A percentile compares a stretch with the other conserved stretches of the same genome.
Evolutionary conservation across 1,139 yeast genomes (phyloP).

Genomic region (Yamadazyma mexicana): DNA sequence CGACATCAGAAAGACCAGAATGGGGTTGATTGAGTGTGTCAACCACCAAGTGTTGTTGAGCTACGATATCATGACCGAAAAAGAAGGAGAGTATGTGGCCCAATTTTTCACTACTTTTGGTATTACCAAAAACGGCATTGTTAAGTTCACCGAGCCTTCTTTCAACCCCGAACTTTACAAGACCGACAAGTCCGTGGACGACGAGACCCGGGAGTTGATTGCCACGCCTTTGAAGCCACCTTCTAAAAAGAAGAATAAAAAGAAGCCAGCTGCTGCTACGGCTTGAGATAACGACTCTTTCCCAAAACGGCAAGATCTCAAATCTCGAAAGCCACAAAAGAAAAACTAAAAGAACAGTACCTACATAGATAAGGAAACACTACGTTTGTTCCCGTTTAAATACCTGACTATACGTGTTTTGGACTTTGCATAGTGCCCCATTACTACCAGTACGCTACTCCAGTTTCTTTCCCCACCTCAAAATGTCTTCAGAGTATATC

Average conservation of each 20-base stretch:
- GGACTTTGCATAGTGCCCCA: no score
- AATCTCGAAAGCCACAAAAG: no score
- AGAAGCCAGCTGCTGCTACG: conserved; percentile 17
- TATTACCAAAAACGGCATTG: conserved; percentile 70
- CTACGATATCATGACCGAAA: conserved; percentile 69
- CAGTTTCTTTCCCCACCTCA: background rate
- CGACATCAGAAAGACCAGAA: conserved; percentile 71
- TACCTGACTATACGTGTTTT: no score
- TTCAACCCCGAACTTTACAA: conserved; percentile 51
- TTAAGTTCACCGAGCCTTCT: conserved; percentile 63
- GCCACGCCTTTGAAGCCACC: conserved; percentile 55
- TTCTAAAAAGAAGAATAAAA: conserved; percentile 51
- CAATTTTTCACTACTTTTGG: conserved; percentile 80
- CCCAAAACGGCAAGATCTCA: background rate
- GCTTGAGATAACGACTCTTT: background rate
- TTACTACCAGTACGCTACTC: no score
- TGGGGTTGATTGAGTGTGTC: conserved; percentile 74
- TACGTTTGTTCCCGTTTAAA: no score
- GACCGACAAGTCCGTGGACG: conserved; percentile 60
- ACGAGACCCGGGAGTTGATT: conserved; percentile 50
- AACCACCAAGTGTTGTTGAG: conserved; percentile 69
- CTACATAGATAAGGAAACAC: no score
- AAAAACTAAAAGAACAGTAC: no score
- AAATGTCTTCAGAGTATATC: conserved; percentile 19
- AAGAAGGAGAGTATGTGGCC: conserved; percentile 67